These are phyloP conservation scores for Vaccinium darrowii DNA, from an alignment of 148 eudicot species.

Conservation along the genomic window DNA sequence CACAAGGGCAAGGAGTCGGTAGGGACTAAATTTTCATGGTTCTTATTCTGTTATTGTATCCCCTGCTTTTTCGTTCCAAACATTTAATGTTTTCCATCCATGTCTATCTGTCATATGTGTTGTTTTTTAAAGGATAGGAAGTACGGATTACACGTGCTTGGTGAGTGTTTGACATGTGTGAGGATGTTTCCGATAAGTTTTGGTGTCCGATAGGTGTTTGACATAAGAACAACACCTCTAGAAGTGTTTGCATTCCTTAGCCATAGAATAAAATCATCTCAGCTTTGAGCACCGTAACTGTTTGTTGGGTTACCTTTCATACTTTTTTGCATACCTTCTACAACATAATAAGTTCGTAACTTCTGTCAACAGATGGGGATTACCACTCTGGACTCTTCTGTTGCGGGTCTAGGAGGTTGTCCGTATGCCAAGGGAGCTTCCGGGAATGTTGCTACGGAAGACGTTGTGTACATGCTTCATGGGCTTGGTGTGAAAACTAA, in stretches of 20 bases:
- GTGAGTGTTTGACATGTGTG: not conserved
- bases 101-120: not conserved
- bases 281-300: not conserved
- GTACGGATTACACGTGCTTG: not conserved
- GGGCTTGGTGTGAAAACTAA: conserved; percentile 60
- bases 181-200: not conserved
- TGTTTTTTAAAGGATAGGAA: not conserved
- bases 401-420: conserved; percentile 73
- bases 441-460: conserved; percentile 73
- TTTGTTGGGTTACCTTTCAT: conserved; percentile 1
- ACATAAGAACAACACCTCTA: not conserved
- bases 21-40: too few relatives aligned
- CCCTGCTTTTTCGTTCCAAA: not conserved
- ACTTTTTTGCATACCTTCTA: not conserved
- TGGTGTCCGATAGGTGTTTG: not conserved
- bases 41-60: not conserved
- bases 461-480: conserved; percentile 71
- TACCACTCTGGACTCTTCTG: conserved; percentile 50
- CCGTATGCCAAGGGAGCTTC: conserved; percentile 79
- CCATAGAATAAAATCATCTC: not conserved
- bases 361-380: conserved; percentile 56
- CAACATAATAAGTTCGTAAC: not conserved
- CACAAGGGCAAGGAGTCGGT: too few relatives aligned
- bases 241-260: not conserved
- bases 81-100: not conserved